Base-by-base conservation (phyloP, 345 rosid genomes). In the Eucalyptus sp. region DNA sequence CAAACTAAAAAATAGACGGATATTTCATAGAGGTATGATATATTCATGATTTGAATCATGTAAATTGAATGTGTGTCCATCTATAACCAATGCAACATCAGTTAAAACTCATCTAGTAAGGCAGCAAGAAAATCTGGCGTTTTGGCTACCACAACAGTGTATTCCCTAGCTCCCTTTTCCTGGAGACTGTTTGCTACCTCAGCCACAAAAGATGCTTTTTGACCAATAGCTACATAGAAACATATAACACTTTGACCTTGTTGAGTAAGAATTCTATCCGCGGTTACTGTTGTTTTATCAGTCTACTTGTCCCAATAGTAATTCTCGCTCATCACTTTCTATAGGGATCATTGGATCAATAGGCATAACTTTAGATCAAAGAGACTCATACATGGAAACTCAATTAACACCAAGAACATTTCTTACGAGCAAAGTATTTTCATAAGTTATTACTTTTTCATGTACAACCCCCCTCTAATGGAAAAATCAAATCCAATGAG, bases 141-240 rank as follows among this genome's bases (percentile, higher is more conserved):
- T 18, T 85, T 31, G 25, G 31, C 22, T 29, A 7, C 54, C 86
- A 44, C 51, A 86, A 51, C 16, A 86, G 64, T 27, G 27, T 51
- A 86, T 16, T 51, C 87, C 46, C 24, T 86, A 14, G 27, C 44
- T 86, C 62, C 25, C 64, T 17, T 24, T 58, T 81, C 79, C 37
- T 83, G 79, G 11, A 84, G 60, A 83, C n/a, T 41, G 54, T 76
- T 60, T n/a, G 85, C 88, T 64, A 90, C 88, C 20, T 51, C 50
- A 88, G 88, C 89, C 64, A 88, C 87, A 54, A 4, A 90, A 86
- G 83, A 88, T 86, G 90, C 41, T 86, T 90, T 90, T 90, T 86
- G 58, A 88, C 83, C 90, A 88, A 88, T 71, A 90, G 83, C 87
- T 88, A 88, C 87, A 86, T 90, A 88, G 88, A 86, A 86, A 86